phyloP scores from a whole-genome alignment of 1,139 yeast genomes.

The Kurtzmaniella quercitrusa region DNA sequence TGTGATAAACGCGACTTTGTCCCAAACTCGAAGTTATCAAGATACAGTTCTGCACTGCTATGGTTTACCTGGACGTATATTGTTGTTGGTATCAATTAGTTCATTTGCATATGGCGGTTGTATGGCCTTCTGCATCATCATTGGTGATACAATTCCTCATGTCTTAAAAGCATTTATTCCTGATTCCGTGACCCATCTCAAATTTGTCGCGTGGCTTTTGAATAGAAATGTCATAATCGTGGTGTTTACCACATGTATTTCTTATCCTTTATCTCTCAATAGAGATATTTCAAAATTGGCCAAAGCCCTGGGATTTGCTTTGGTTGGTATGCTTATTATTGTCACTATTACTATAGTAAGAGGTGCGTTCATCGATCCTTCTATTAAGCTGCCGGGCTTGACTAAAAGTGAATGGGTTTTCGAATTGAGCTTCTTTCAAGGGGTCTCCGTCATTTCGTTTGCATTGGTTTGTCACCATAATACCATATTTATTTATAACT shows the following conservation, averaged over 20 bases:
- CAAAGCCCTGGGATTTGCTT: constrained; percentile 82
- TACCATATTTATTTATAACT: constrained; percentile 82
- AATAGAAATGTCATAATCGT: constrained; percentile 66
- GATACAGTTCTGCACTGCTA: constrained; percentile 80
- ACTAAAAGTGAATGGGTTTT: constrained; percentile 48
- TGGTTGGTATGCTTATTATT: constrained; percentile 78
- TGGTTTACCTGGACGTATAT: constrained; percentile 66
- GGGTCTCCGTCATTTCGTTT: constrained; percentile 86
- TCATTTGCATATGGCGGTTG: constrained; percentile 93
- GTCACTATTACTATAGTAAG: constrained; percentile 68
- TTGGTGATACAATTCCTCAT: constrained; percentile 94
- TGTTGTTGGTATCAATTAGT: constrained; percentile 73
- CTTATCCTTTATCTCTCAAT: constrained; percentile 79
- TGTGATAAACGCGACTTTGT: constrained; percentile 75
- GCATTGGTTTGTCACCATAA: constrained; percentile 95
- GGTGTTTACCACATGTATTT: constrained; percentile 64
- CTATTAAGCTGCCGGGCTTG: constrained; percentile 42
- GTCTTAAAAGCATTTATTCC: constrained; percentile 72
- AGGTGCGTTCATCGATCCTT: constrained; percentile 59
- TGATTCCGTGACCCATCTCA: constrained; percentile 34
- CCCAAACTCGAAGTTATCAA: constrained; percentile 78
- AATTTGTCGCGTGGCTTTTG: constrained; percentile 49
- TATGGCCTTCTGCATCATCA: constrained; percentile 89
- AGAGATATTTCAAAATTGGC: constrained; percentile 83
- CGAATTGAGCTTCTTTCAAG: constrained; percentile 73